phyloP scores from a whole-genome alignment of 495 filamentous ascomycete genomes.

The Talaromyces nanjingensis region DNA sequence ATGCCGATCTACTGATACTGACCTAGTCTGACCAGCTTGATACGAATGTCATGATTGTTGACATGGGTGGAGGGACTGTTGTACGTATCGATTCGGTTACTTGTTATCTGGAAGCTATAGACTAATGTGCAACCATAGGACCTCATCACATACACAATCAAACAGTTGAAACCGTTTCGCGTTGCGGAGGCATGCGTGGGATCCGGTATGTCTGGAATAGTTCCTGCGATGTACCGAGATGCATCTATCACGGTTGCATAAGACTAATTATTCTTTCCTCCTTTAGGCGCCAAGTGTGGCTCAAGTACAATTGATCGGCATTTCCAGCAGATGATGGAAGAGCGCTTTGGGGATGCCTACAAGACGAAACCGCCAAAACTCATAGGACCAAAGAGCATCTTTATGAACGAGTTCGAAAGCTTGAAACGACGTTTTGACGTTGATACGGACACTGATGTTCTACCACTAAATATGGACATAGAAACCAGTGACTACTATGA shows the following conservation, averaged over 20 bases:
- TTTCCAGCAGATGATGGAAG: slow-evolving; percentile 38
- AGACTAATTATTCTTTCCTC: too few species aligned
- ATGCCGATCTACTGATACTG: too few species aligned
- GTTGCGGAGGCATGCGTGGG: slow-evolving; percentile 16
- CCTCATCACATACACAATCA: slow-evolving; percentile 31
- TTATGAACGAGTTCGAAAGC: slow-evolving; percentile 20
- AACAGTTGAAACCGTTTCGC: slow-evolving; percentile 18
- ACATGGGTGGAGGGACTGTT: slow-evolving; percentile 35
- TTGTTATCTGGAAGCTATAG: background rate
- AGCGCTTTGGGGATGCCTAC: slow-evolving; percentile 18
- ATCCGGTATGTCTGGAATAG: slow-evolving; percentile 5
- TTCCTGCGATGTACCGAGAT: too few species aligned
- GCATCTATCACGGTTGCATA: too few species aligned
- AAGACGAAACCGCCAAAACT: slow-evolving; percentile 8
- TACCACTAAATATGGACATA: too few species aligned
- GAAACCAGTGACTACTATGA: too few species aligned
- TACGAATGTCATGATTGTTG: slow-evolving; percentile 18
- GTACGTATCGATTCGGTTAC: background rate
- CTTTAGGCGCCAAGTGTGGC: slow-evolving; percentile 42
- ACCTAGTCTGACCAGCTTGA: too few species aligned
- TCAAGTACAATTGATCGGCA: slow-evolving; percentile 44
- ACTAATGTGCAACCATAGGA: slow-evolving; percentile 8
- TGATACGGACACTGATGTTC: too few species aligned
- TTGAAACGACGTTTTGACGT: slow-evolving; percentile 10
- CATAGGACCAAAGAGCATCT: slow-evolving; percentile 14